These are phyloP conservation scores for Arctostaphylos glauca DNA, from an alignment of 148 eudicot genomes.

Conservation along the genomic window DNA sequence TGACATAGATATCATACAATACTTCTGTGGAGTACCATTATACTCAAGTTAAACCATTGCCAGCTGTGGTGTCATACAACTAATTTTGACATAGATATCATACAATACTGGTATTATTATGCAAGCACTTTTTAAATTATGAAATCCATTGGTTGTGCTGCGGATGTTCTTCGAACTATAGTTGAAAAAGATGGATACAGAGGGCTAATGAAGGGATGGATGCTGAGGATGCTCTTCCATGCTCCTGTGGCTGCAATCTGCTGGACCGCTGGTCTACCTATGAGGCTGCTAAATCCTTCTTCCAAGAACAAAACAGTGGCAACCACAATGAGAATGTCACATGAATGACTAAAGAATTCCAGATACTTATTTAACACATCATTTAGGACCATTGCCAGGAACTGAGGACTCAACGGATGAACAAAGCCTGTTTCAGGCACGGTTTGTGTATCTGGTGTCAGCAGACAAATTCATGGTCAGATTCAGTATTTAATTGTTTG, in stretches of 20 bases:
- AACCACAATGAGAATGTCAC: conserved; percentile 27
- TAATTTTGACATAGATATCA: neutral
- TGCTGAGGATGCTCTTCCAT: conserved; percentile 84
- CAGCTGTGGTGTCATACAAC: neutral
- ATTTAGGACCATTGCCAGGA: neutral
- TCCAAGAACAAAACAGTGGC: conserved; percentile 41
- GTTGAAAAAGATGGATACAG: conserved; percentile 68
- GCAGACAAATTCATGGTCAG: neutral
- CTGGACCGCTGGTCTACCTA: conserved; percentile 91
- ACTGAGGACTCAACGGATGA: neutral
- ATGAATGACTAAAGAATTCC: conserved; percentile 15
- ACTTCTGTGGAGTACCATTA: neutral
- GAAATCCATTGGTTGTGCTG: conserved; percentile 18
- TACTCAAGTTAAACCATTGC: neutral
- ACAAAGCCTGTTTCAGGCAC: neutral
- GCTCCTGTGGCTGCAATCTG: conserved; percentile 89
- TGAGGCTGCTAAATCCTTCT: conserved; percentile 73
- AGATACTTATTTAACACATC: neutral
- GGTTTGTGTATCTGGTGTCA: neutral
- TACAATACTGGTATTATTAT: neutral
- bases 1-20: too few relatives aligned
- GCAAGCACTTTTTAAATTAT: neutral
- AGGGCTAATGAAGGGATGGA: conserved; percentile 80
- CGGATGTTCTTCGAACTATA: conserved; percentile 54
- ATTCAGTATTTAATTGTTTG: neutral